Conservation (phyloP, 2,329 filamentous ascomycete genomes). For the Claviceps sp. region DNA sequence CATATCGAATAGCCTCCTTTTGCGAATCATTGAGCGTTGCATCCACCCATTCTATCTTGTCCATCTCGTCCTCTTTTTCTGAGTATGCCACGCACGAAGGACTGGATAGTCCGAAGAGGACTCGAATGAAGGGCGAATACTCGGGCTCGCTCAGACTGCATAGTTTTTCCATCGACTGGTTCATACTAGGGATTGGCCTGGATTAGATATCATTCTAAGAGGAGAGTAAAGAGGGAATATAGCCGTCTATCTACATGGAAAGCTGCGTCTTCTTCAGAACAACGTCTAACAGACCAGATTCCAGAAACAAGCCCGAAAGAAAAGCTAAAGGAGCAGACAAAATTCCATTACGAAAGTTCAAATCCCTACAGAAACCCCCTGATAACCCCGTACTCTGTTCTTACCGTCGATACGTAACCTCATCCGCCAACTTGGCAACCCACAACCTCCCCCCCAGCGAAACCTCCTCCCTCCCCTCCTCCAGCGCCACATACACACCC, state of each 20-base stretch:
- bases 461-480: slow-evolving; percentile 44
- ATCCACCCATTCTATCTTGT: slow-evolving; percentile 46
- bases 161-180: slow-evolving; percentile 45
- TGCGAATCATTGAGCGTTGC: slow-evolving; percentile 51
- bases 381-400: too few relatives aligned
- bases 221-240: background rate
- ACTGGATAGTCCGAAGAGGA: slow-evolving; percentile 46
- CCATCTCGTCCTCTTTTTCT: slow-evolving; percentile 26
- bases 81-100: slow-evolving; percentile 35
- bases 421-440: slow-evolving; percentile 54
- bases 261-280: too few relatives aligned
- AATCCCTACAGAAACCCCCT: background rate
- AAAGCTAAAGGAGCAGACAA: background rate
- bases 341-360: too few relatives aligned
- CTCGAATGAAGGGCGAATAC: slow-evolving; percentile 46
- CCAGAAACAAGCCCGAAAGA: background rate
- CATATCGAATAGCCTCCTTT: slow-evolving; percentile 64
- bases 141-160: slow-evolving; percentile 43
- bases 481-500: slow-evolving; percentile 52
- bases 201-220: background rate
- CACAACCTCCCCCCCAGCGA: slow-evolving; percentile 38
- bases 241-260: too few relatives aligned
- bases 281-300: too few relatives aligned
- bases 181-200: slow-evolving; percentile 36
- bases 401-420: slow-evolving; percentile 49